These are phyloP conservation scores for Echinosophora koreensis DNA, from an alignment of 306 rosid species.

Conservation along the genomic window DNA sequence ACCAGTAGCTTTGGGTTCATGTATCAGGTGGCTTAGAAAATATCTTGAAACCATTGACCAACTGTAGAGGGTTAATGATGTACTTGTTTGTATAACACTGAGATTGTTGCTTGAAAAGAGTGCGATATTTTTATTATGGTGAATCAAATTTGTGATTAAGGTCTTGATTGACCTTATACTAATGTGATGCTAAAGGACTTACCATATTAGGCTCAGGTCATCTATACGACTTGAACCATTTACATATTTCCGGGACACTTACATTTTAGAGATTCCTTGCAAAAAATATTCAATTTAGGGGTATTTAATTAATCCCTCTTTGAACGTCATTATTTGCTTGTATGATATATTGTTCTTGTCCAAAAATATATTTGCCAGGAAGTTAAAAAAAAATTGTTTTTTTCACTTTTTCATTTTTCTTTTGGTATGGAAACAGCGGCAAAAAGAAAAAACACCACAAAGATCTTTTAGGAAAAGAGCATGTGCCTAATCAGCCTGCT, in stretches of 20 bases:
- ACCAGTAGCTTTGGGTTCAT: slow-evolving; percentile 36
- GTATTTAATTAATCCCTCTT: neutral
- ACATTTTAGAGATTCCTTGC: neutral
- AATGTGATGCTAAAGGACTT: neutral
- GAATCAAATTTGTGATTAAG: slow-evolving; percentile 35
- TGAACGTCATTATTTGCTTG: neutral
- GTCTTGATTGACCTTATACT: neutral
- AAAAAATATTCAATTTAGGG: slow-evolving; percentile 3
- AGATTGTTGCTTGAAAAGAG: neutral
- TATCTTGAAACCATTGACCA: slow-evolving; percentile 25
- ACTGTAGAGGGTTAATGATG: slow-evolving; percentile 36
- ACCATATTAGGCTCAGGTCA: neutral
- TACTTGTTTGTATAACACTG: slow-evolving; percentile 30
- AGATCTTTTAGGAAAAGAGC: too few relatives aligned
- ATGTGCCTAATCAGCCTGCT: too few relatives aligned
- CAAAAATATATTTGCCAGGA: too few relatives aligned
- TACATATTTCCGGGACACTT: neutral
- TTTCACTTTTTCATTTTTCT: too few relatives aligned
- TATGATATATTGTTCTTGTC: neutral
- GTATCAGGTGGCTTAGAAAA: slow-evolving; percentile 35
- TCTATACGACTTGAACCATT: slow-evolving; percentile 11
- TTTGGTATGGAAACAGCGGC: too few relatives aligned
- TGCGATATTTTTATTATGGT: slow-evolving; percentile 14
- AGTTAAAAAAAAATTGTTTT: too few relatives aligned
- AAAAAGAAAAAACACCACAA: too few relatives aligned